Evolutionary conservation across 148 eudicot species (phyloP).

Genomic region (Pouteria glomerata): DNA sequence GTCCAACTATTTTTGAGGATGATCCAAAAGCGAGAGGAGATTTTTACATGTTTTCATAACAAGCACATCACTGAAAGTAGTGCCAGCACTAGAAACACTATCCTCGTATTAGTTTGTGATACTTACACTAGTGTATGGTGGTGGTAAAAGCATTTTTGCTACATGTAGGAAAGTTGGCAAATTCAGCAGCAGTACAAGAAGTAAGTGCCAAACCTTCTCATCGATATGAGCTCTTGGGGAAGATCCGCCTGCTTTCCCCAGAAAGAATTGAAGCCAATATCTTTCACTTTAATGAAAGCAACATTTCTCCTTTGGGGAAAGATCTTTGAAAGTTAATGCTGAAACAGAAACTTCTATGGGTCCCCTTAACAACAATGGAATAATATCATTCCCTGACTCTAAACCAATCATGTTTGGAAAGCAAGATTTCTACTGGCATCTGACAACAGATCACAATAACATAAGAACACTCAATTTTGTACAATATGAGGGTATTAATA

Average conservation of each 20-base stretch:
- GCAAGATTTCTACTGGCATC: not conserved
- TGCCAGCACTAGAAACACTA: not conserved
- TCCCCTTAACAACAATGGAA: not conserved
- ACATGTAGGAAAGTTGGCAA: not conserved
- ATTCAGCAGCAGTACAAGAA: not conserved
- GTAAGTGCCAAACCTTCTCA: not conserved
- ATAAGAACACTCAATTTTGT: not conserved
- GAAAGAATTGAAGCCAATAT: too few relatives aligned
- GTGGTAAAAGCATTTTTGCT: not conserved
- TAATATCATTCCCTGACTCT: not conserved
- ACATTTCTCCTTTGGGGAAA: too few relatives aligned
- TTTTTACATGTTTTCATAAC: too few relatives aligned
- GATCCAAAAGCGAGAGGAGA: too few relatives aligned
- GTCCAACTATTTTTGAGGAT: too few relatives aligned
- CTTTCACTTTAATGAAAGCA: too few relatives aligned
- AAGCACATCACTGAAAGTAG: not conserved
- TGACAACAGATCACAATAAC: not conserved
- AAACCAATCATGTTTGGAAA: not conserved
- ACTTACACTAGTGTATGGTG: not conserved
- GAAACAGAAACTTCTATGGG: not conserved
- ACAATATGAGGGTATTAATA: too few relatives aligned
- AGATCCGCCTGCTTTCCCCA: too few relatives aligned
- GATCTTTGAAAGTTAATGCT: not conserved
- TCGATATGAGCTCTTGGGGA: too few relatives aligned
- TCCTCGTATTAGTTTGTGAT: not conserved